Evolutionary conservation across 1,284 basidiomycete genomes (phyloP), one percentile per base, ranked within the genome.

Genomic region (Ustanciosporium gigantosporum): DNA sequence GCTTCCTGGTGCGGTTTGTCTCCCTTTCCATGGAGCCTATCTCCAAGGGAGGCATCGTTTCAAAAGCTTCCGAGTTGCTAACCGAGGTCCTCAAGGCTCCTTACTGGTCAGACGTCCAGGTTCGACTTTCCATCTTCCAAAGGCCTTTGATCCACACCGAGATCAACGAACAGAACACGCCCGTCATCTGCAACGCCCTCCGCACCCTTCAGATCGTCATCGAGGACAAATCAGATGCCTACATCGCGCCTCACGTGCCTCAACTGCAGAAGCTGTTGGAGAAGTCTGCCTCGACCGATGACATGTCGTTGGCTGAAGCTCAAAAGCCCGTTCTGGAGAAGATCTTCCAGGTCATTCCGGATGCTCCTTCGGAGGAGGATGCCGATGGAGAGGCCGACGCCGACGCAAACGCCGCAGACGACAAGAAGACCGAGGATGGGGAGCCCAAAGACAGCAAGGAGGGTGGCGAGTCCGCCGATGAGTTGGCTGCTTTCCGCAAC

Each of bases 61-160:
- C 87, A 32, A 86, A 90, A 53, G 90, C 91, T 0, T 82, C 96
- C 41, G 80, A 83, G 5, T 81, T 95, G n/a, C 82, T 99, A 51
- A 87, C 88, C 71, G 83, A 85, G 65, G 86, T 96, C 67, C 84
- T 93, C 21, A 85, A 87, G 2, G 86, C 88, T 0, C 85, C 84
- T 41, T 91, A 91, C 15, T 91, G 95, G 88, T 86, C 84, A n/a
- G 91, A 94, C 72, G 91, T 97, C 14, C 89, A 88, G 9, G 87
- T 97, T 58, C 95, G 96, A 66, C 81, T 97, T 35, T 86, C 65
- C 20, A 34, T 64, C 46, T 55, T 68, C 62, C 66, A 70, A 60
- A 78, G 88, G 84, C 82, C 69, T 14, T 46, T 77, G 32, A 65
- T 72, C 17, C 57, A 68, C 38, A 64, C 66, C 29, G 91, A 95